Base-by-base conservation (phyloP, 139 green algal species). In the Picochlorum costavermella region DNA sequence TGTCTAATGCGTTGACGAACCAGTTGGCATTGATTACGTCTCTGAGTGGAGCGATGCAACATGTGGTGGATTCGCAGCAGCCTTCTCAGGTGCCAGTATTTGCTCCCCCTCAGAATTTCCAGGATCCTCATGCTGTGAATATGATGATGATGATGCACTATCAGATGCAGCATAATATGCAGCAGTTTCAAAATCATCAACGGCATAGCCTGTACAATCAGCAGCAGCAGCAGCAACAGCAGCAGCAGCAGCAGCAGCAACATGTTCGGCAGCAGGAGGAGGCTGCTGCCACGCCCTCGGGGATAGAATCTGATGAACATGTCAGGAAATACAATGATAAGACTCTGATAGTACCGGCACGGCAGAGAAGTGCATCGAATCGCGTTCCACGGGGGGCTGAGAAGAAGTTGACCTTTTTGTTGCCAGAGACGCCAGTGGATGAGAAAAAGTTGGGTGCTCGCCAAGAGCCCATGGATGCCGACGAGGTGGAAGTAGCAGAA, bases 361-460 rank as follows among this genome's bases (percentile, higher is more conserved):
- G 33, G n/a, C 31, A 44, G 56, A n/a, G 56, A 25, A 46, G 17
- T 25, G 56, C 31, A 25, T 20, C 16, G 31, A 44, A n/a, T n/a
- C 16, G 56, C 10, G 14, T 46, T 2, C 16, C 17, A 25, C 14
- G n/a, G 5, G 56, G 11, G 8, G 37, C n/a, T 16, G 14, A 37
- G 37, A 37, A 55, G 20, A 36, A 68, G 30, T 30, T 67, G 8
- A 46, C 33, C 37, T 37, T 55, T 53, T 26, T 46, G 5, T 25
- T 67, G 43, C 16, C 31, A 8, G 17, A 58, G 44, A 10, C 23
- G 11, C 8, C 17, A 30, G 50, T 63, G 53, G 66, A 61, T n/a
- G 53, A 61, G 16, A 44, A 57, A 17, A 51, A 37, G 57, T 44
- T 72, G 57, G 65, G 64, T n/a, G 66, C 63, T 44, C 46, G n/a